A percentile compares a stretch with the other conserved stretches of the same genome.
phyloP scores from a whole-genome alignment of 495 filamentous ascomycete species.

The Penicillium cataractarum region DNA sequence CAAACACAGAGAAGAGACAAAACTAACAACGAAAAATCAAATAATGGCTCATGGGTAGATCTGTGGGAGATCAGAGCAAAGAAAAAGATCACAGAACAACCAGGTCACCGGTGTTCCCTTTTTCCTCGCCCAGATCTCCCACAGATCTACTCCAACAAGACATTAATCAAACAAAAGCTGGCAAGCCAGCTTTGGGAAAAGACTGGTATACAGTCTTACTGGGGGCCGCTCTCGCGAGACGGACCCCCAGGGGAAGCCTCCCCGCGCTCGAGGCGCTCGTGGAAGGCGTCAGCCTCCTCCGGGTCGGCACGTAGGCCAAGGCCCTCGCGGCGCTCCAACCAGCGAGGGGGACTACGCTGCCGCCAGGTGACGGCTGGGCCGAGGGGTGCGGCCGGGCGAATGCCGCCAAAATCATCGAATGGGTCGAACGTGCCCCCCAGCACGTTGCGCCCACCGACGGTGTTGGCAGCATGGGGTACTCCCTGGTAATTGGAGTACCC shows the following conservation, averaged over 20 bases:
- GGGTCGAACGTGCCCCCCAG: too few relatives aligned
- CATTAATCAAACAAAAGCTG: not conserved
- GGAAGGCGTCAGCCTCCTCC: not conserved
- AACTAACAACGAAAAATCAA: not conserved
- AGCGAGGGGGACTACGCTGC: not conserved
- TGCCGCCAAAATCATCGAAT: too few relatives aligned
- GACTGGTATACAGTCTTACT: not conserved
- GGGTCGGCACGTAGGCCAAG: not conserved
- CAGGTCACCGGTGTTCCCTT: not conserved
- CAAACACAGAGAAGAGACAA: not conserved
- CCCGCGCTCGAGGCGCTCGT: not conserved
- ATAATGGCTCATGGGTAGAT: not conserved
- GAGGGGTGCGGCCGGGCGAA: too few relatives aligned
- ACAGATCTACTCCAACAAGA: not conserved
- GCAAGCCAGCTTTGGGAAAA: not conserved
- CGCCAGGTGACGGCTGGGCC: too few relatives aligned
- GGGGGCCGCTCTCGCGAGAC: too few relatives aligned
- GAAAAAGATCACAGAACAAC: not conserved
- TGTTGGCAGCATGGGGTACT: not conserved
- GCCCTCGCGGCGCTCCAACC: not conserved
- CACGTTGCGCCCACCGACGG: too few relatives aligned
- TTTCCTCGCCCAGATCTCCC: not conserved
- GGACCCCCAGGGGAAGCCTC: not conserved
- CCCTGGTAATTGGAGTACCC: conserved; percentile 7
- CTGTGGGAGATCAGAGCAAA: not conserved